Base-by-base conservation (phyloP, 768 basidiomycete species). In the Lactifluus subvellereus region DNA sequence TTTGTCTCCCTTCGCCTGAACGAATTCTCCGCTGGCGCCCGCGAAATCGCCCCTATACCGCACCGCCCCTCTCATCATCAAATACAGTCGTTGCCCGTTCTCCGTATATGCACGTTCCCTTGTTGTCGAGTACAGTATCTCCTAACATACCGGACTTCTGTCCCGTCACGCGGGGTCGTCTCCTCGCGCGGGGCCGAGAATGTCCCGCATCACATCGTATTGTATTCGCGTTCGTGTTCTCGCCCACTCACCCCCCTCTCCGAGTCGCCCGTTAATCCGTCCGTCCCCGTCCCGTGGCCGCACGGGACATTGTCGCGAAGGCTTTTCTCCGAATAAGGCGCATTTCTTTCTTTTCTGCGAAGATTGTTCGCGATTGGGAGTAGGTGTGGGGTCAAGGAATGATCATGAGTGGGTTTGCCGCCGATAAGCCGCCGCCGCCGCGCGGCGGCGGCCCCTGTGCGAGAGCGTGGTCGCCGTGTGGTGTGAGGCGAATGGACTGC, bases 271-370 rank as follows among this genome's bases (percentile, higher is more conserved):
- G 38, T 30, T 32, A 33, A 40, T 54, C 43, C 54, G 54, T 51
- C 61, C 54, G 47, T 51, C 27, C 22, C 33, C 11, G 18, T 51
- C 49, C 27, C 27, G 27, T 27, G 10, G 40, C 47, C 48, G n/a
- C 40, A 40, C 54, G 60, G 35, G 60, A 61, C 47, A 56, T 50
- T 2, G n/a, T 59, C 38, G 55, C 42, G 49, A 49, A 49, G 61
- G 27, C 27, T 27, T 57, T 45, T 57, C 47, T 50, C 60, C 55
- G 49, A 37, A 3, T 27, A 14, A 42, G n/a, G 40, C 11, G 38
- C 6, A 11, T 13, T 32, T 27, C n/a, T 50, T n/a, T 43, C 13
- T 38, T 18, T 42, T 51, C 32, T 52, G 14, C 40, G 22, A 43
- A 13, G 40, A 56, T 56, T 48, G 30, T 50, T 27, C 16, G 16